Base-by-base conservation (phyloP, 2,329 filamentous ascomycete genomes). In the Hypoxylon rubiginosum region DNA sequence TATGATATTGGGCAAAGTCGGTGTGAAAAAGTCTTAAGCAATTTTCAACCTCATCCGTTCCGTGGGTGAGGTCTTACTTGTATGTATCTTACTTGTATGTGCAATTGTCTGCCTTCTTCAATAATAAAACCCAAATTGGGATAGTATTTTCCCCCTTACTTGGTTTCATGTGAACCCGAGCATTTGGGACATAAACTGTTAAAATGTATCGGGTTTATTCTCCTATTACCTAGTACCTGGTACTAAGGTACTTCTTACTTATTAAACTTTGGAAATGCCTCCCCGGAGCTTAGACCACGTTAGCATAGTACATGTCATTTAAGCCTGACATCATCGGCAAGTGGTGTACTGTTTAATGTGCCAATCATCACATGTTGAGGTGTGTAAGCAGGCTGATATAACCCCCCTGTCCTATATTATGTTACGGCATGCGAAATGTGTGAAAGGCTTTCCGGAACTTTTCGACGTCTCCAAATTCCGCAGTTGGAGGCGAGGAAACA, bases 401-500 rank as follows among this genome's bases (percentile, higher is more conserved):
- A 3, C 13, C n/a, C 17, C 45, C 62, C 62, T 57, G 62, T 15
- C 19, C 32, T 28, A 55, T 48, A 26, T 26, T 41, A 48, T 11
- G 21, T 17, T 5, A 26, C 24, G 6, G 30, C 24, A 30, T 34
- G 30, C 15, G n/a, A 51, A 30, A 32, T 32, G 26, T 32, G 28
- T 19, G 49, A 56, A 51, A 32, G 46, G 51, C 11, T 21, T 66
- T 62, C 66, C 63, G 66, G 53, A 19, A 55, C 41, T 39, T 66
- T 52, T 59, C 60, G 45, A 66, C 49, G 46, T 63, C 66, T 69
- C 66, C 66, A 69, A 69, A 66, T 69, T 69, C 60, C 60, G 66
- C 66, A 69, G 66, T 61, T 69, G 63, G 55, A 66, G 62, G 26
- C 36, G 19, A 61, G 45, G 62, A 41, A 26, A 57, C 17, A 24